A percentile compares a stretch with the other conserved stretches of the same genome.
Conservation (phyloP, 2,329 filamentous ascomycete species). For the Venturia carpophila region DNA sequence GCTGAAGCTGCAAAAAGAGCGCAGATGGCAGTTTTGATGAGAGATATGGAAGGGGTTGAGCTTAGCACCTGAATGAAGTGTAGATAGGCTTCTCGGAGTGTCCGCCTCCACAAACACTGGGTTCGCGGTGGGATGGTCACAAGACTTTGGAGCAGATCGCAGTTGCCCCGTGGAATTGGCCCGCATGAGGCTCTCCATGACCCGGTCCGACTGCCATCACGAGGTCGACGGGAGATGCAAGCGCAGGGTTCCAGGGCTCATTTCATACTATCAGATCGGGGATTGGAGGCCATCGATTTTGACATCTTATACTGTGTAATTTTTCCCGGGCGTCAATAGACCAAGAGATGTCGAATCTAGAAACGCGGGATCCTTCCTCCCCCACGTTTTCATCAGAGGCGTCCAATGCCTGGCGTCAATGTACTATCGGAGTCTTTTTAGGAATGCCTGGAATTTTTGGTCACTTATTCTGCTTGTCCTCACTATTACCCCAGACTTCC, state of each 20-base stretch:
- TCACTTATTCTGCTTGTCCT: neutral
- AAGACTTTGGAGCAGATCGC: neutral
- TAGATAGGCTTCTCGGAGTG: neutral
- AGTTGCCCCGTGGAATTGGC: neutral
- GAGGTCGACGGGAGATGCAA: neutral
- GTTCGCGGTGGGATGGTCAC: neutral
- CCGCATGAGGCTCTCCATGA: neutral
- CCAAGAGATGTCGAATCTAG: neutral
- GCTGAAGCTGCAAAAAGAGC: conserved; percentile 90
- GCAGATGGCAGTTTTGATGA: conserved; percentile 80
- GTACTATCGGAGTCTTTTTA: neutral
- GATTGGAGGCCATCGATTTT: neutral
- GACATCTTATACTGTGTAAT: neutral
- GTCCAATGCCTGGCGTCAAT: neutral
- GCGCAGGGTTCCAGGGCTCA: neutral
- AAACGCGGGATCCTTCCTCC: neutral
- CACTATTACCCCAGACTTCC: neutral
- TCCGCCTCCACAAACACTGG: neutral
- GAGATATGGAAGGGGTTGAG: conserved; percentile 71
- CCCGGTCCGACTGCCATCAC: neutral
- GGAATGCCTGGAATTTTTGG: neutral
- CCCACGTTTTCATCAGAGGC: neutral
- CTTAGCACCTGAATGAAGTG: conserved; percentile 7
- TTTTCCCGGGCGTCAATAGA: neutral
- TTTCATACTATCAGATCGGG: neutral